Evolutionary conservation across 148 eudicot species (phyloP).

Genomic region (Chenopodium suecicum): DNA sequence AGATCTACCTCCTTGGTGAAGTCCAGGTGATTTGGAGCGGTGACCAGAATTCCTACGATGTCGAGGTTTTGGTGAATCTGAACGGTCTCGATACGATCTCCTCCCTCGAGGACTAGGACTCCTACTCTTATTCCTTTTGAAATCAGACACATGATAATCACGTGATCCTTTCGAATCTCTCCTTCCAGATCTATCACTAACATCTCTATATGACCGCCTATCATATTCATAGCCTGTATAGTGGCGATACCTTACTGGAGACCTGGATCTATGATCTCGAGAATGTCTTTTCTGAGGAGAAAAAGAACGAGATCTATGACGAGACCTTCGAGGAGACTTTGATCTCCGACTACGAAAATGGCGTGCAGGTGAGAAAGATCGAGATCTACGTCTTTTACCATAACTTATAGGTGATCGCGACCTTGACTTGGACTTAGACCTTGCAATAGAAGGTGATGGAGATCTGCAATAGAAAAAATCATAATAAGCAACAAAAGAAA

Average conservation of each 20-base stretch:
- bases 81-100: constrained; percentile 59
- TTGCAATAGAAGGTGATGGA: constrained; percentile 47
- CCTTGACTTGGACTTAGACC: constrained; percentile 57
- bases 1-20: constrained; percentile 44
- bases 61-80: constrained; percentile 54
- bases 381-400: constrained; percentile 52
- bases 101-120: constrained; percentile 65
- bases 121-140: constrained; percentile 73
- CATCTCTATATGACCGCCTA: constrained; percentile 57
- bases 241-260: constrained; percentile 71
- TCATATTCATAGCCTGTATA: constrained; percentile 68
- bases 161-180: constrained; percentile 50
- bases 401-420: constrained; percentile 61
- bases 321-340: constrained; percentile 35
- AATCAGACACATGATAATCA: constrained; percentile 53
- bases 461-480: constrained; percentile 46
- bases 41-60: constrained; percentile 48
- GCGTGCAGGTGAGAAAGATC: constrained; percentile 63
- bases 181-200: constrained; percentile 51
- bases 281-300: constrained; percentile 54
- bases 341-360: constrained; percentile 27
- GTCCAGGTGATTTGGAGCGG: constrained; percentile 65
- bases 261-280: constrained; percentile 65
- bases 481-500: constrained; percentile 8
- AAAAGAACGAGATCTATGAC: constrained; percentile 43